Evolutionary conservation across 1,284 basidiomycete species (phyloP).

Genomic region (Lignosus rhinocerotis): DNA sequence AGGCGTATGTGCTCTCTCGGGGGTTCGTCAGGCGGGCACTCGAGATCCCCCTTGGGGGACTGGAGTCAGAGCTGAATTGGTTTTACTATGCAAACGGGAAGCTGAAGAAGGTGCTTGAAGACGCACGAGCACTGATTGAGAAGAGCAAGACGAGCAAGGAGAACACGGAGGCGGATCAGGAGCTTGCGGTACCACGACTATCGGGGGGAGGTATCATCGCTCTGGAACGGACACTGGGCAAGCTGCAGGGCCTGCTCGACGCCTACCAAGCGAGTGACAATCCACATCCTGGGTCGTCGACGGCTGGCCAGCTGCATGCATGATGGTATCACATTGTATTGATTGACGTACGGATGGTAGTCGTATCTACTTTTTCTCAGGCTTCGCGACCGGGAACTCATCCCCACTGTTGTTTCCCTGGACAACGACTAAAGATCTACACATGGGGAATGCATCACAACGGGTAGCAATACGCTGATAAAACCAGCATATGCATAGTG

Average conservation of each 20-base stretch:
- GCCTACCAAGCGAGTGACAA: neutral
- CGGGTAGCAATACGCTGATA: no score
- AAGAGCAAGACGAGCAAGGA: slow-evolving; percentile 54
- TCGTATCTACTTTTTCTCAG: neutral
- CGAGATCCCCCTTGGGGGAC: slow-evolving; percentile 69
- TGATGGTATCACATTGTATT: neutral
- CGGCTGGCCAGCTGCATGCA: neutral
- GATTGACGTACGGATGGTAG: neutral
- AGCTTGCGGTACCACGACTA: slow-evolving; percentile 73
- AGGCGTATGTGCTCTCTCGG: slow-evolving; percentile 88
- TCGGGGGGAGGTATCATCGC: slow-evolving; percentile 82
- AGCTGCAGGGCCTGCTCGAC: slow-evolving; percentile 35
- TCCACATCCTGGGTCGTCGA: no score
- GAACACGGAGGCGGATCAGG: slow-evolving; percentile 43
- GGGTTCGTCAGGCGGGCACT: slow-evolving; percentile 87
- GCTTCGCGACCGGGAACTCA: neutral
- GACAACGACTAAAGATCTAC: no score
- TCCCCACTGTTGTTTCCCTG: neutral
- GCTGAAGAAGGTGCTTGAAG: slow-evolving; percentile 67
- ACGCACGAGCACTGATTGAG: slow-evolving; percentile 65
- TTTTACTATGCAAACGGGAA: slow-evolving; percentile 71
- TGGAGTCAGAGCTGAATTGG: slow-evolving; percentile 75
- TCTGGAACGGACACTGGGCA: slow-evolving; percentile 67
- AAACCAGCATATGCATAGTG: no score
- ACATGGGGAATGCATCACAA: no score